Conservation (phyloP, 306 rosid genomes). For the Morella rubra region DNA sequence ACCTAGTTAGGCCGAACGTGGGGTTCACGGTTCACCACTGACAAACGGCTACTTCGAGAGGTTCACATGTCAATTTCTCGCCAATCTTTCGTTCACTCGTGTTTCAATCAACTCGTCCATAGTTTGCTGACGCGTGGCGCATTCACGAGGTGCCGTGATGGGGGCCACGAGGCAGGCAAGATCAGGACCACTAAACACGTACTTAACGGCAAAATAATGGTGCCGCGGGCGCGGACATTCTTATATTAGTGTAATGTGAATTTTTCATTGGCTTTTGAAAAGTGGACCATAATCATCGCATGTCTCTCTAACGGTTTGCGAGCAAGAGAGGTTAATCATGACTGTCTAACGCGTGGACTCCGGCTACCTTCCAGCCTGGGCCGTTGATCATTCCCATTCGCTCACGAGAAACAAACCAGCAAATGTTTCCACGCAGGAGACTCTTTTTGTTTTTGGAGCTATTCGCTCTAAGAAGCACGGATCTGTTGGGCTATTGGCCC, state of each 20-base stretch:
- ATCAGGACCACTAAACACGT: constrained; percentile 1
- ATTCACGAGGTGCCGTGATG: background rate
- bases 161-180: background rate
- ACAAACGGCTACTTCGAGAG: constrained; percentile 35
- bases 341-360: constrained; percentile 14
- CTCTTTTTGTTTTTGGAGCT: too few species aligned
- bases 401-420: too few species aligned
- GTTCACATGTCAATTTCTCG: constrained; percentile 30
- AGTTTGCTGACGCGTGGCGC: background rate
- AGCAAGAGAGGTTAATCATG: constrained; percentile 30
- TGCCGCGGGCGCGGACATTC: too few species aligned
- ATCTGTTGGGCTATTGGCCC: too few species aligned
- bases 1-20: constrained; percentile 3
- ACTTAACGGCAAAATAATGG: too few species aligned
- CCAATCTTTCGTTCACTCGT: background rate
- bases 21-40: constrained; percentile 23
- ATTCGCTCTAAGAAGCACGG: too few species aligned
- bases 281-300: constrained; percentile 28
- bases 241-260: too few species aligned
- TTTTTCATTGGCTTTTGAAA: background rate
- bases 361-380: background rate
- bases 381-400: background rate
- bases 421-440: too few species aligned
- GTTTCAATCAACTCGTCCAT: background rate
- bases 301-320: constrained; percentile 46